Evolutionary conservation across 192 early-diverging fungal species (phyloP).

Genomic region (Coemansia sp.): DNA sequence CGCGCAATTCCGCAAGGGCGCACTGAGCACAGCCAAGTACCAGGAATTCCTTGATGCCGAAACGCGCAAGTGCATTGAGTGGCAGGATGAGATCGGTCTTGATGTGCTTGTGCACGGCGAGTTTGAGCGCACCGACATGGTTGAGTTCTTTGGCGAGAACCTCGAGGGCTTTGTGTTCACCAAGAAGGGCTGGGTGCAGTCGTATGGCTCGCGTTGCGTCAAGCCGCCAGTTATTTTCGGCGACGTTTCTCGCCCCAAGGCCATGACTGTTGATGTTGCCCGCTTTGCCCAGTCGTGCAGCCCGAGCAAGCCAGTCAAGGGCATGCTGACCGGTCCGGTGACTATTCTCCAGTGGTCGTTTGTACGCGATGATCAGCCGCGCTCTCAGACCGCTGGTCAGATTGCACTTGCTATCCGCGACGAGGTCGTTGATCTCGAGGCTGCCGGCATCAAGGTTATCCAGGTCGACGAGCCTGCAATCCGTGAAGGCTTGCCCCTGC

Average conservation of each 20-base stretch:
- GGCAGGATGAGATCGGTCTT: conserved; percentile 86
- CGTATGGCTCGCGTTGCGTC: conserved; percentile 94
- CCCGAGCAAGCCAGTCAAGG: conserved; percentile 86
- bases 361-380: conserved; percentile 94
- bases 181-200: conserved; percentile 96
- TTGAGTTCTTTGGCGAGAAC: conserved; percentile 97
- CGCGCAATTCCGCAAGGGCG: conserved; percentile 85
- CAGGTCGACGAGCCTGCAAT: conserved; percentile 99
- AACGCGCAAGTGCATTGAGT: conserved; percentile 78
- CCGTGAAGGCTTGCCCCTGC: conserved; percentile 95
- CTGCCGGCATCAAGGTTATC: conserved; percentile 87
- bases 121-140: conserved; percentile 94
- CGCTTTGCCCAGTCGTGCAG: conserved; percentile 88
- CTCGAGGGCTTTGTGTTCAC: conserved; percentile 93
- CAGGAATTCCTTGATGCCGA: conserved; percentile 80
- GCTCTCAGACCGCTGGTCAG: conserved; percentile 78
- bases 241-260: conserved; percentile 84
- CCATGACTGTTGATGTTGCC: conserved; percentile 90
- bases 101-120: conserved; percentile 99
- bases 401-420: conserved; percentile 94
- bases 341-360: conserved; percentile 99
- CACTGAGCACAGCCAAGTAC: conserved; percentile 67
- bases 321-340: conserved; percentile 98
- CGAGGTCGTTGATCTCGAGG: conserved; percentile 92
- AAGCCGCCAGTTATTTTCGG: conserved; percentile 98